These are phyloP conservation scores for Linnemannia hyalina DNA, from an alignment of 192 early-diverging fungal genomes.

Conservation along the genomic window DNA sequence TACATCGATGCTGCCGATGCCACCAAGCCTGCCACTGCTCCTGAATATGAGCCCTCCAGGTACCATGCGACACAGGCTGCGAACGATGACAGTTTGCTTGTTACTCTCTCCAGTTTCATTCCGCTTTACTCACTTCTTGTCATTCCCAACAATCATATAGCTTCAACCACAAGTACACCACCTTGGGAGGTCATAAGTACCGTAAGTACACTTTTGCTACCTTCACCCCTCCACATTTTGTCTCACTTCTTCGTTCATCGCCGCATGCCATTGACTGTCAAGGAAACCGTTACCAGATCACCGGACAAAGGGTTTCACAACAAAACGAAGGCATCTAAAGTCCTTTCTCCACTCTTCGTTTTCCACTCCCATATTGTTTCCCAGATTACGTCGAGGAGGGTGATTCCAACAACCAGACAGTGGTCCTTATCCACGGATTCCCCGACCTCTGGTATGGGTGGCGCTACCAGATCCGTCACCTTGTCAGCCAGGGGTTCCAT, in stretches of 20 bases:
- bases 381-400: conserved; percentile 44
- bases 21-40: conserved; percentile 17
- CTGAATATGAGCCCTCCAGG: conserved; percentile 12
- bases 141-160: background rate
- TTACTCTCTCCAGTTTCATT: background rate
- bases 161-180: conserved; percentile 32
- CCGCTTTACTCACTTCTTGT: background rate
- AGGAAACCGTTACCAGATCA: background rate
- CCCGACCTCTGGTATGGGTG: conserved; percentile 56
- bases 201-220: conserved; percentile 9
- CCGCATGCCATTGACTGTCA: background rate
- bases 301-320: background rate
- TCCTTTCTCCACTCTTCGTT: background rate
- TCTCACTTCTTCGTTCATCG: no score
- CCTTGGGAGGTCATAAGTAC: conserved; percentile 15
- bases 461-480: conserved; percentile 60
- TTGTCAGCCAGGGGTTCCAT: conserved; percentile 63
- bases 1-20: background rate
- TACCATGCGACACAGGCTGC: background rate
- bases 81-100: no score
- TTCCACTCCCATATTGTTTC: background rate
- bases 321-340: background rate
- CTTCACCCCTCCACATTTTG: background rate
- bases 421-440: conserved; percentile 46
- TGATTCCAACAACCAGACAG: background rate